Percentiles rank a stretch among this genome's conserved stretches.
These are phyloP conservation scores for Botrytis fabae DNA, from an alignment of 2,329 filamentous ascomycete species.

Conservation along the genomic window DNA sequence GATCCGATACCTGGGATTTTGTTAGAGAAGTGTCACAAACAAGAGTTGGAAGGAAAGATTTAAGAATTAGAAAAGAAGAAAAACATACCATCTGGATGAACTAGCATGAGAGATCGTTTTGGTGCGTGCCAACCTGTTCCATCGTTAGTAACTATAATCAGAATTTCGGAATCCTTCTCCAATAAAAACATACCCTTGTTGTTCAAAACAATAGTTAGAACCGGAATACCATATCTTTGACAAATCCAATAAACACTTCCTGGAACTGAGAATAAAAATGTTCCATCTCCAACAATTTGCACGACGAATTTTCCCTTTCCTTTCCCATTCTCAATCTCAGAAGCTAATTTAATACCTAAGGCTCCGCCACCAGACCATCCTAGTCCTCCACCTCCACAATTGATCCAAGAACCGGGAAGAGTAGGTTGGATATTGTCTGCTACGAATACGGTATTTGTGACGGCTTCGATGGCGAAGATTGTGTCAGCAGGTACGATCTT, in stretches of 20 bases:
- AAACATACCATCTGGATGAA: conserved; percentile 54
- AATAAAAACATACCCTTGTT: conserved; percentile 52
- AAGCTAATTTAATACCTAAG: conserved; percentile 73
- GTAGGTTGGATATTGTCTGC: conserved; percentile 70
- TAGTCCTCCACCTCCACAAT: conserved; percentile 77
- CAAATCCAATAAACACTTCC: conserved; percentile 69
- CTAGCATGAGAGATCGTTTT: conserved; percentile 58
- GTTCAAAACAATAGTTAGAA: conserved; percentile 67
- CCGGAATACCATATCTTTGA: conserved; percentile 63
- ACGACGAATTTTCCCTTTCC: conserved; percentile 60
- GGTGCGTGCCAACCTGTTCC: conserved; percentile 64
- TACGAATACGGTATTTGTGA: conserved; percentile 68
- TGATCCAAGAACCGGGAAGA: conserved; percentile 72
- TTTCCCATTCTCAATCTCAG: conserved; percentile 47
- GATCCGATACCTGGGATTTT: conserved; percentile 52
- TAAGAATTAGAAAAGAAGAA: not conserved
- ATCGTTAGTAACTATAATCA: not conserved
- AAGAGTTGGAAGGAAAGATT: too few species aligned
- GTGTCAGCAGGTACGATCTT: conserved; percentile 61
- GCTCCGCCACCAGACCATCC: conserved; percentile 79
- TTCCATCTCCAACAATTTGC: conserved; percentile 67
- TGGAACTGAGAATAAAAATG: conserved; percentile 65
- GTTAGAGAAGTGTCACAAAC: not conserved
- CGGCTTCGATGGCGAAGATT: conserved; percentile 76
- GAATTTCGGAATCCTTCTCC: not conserved